Percentiles rank a stretch among this genome's conserved stretches.
Conservation (phyloP, 257 asterid genomes). For the Fraxinus excelsior region DNA sequence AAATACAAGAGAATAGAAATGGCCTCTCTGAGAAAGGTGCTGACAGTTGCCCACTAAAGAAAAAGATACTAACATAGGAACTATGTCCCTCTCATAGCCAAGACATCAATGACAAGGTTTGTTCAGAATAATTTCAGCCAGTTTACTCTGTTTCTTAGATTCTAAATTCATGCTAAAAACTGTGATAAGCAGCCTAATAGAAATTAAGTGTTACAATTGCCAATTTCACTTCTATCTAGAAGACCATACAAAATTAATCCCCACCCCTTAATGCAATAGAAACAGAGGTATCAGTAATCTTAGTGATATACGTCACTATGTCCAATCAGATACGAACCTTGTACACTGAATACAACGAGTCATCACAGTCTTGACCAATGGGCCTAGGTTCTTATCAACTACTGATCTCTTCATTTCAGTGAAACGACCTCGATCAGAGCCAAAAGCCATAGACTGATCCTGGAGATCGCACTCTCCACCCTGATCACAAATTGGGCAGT, state of each 20-base stretch:
- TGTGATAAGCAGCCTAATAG: conserved; percentile 1
- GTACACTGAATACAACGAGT: conserved; percentile 96
- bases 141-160: neutral
- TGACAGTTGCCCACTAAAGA: neutral
- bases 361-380: conserved; percentile 96
- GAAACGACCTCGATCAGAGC: conserved; percentile 95
- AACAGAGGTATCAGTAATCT: neutral
- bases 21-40: neutral
- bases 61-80: conserved; percentile 7
- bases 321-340: conserved; percentile 42
- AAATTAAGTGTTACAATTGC: neutral
- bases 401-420: conserved; percentile 93
- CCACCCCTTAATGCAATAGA: neutral
- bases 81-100: conserved; percentile 7
- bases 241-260: neutral
- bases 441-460: conserved; percentile 98
- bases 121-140: neutral
- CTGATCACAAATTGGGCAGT: conserved; percentile 99
- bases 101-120: neutral
- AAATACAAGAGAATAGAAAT: conserved; percentile 1
- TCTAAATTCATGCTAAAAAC: conserved; percentile 16
- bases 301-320: neutral
- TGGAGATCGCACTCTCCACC: conserved; percentile 99
- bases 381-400: conserved; percentile 96
- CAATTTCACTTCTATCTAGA: conserved; percentile 10